These are phyloP conservation scores for Pyrenochaeta sp. DNA, from an alignment of 2,329 filamentous ascomycete species.

Conservation along the genomic window DNA sequence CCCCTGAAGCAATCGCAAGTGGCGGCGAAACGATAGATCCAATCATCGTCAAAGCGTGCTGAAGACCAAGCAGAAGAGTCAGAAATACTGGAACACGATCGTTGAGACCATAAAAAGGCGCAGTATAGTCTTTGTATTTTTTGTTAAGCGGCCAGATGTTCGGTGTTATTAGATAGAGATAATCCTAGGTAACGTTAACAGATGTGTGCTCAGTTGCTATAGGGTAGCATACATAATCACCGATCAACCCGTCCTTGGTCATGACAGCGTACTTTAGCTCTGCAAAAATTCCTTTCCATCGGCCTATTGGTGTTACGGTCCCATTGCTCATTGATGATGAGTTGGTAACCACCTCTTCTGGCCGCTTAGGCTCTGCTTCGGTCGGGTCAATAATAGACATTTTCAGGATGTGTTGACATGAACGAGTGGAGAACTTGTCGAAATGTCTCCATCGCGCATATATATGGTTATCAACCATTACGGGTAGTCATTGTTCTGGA, in stretches of 20 bases:
- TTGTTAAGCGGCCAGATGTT: slow-evolving; percentile 32
- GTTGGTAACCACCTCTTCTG: slow-evolving; percentile 8
- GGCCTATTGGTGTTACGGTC: slow-evolving; percentile 6
- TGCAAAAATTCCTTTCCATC: slow-evolving; percentile 15
- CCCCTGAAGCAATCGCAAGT: slow-evolving; percentile 38
- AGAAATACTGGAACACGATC: slow-evolving; percentile 34
- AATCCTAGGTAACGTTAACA: slow-evolving; percentile 35
- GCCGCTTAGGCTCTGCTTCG: too few relatives aligned
- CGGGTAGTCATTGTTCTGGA: too few relatives aligned
- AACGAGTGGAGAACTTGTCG: too few relatives aligned
- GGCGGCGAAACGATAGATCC: slow-evolving; percentile 35
- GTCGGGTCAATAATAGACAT: too few relatives aligned
- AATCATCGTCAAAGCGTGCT: slow-evolving; percentile 41
- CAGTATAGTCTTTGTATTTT: slow-evolving; percentile 35
- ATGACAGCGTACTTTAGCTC: slow-evolving; percentile 43
- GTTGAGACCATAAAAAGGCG: slow-evolving; percentile 37
- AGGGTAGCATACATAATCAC: slow-evolving; percentile 46
- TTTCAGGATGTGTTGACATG: too few relatives aligned
- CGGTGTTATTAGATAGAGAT: slow-evolving; percentile 38
- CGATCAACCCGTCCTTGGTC: slow-evolving; percentile 49
- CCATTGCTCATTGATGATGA: slow-evolving; percentile 11
- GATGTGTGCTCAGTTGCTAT: not conserved
- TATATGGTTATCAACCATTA: too few relatives aligned
- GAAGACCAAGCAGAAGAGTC: slow-evolving; percentile 37
- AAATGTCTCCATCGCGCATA: too few relatives aligned